phyloP scores from a whole-genome alignment of 2,329 filamentous ascomycete genomes.

The Xylaria arbuscula region DNA sequence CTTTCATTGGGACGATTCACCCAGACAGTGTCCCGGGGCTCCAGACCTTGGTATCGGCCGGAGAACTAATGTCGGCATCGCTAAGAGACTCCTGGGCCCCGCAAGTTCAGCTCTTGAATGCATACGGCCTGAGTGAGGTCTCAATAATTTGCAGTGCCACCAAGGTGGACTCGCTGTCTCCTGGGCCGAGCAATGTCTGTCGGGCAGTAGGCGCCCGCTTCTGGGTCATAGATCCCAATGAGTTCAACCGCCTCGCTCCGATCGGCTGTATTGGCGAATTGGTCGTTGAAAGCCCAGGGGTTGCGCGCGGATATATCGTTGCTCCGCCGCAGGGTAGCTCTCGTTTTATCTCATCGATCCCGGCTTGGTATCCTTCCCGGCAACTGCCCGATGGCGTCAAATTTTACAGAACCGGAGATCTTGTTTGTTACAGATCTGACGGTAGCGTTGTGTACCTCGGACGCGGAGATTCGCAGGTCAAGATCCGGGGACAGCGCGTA shows the following conservation, averaged over 20 bases:
- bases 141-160: slow-evolving; percentile 18
- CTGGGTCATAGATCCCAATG: slow-evolving; percentile 26
- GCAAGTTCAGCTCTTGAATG: slow-evolving; percentile 23
- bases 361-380: slow-evolving; percentile 22
- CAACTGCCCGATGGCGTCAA: slow-evolving; percentile 15
- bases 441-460: slow-evolving; percentile 20
- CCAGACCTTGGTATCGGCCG: slow-evolving; percentile 24
- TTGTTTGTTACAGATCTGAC: slow-evolving; percentile 23
- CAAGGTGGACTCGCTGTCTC: slow-evolving; percentile 1
- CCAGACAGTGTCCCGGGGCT: slow-evolving; percentile 24
- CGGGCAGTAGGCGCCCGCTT: slow-evolving; percentile 22
- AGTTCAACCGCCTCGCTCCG: slow-evolving; percentile 17
- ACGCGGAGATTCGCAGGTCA: slow-evolving; percentile 27
- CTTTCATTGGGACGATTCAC: slow-evolving; percentile 13
- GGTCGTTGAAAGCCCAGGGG: slow-evolving; percentile 18
- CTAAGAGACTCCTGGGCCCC: slow-evolving; percentile 22
- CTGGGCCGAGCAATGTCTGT: slow-evolving; percentile 11
- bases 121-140: slow-evolving; percentile 26
- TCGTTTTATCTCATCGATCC: slow-evolving; percentile 11
- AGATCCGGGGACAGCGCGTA: slow-evolving; percentile 30
- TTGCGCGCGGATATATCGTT: slow-evolving; percentile 26
- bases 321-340: slow-evolving; percentile 9
- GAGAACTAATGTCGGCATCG: slow-evolving; percentile 20
- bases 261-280: slow-evolving; percentile 30
- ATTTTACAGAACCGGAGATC: slow-evolving; percentile 29